Evolutionary conservation across 2,329 filamentous ascomycete genomes (phyloP).

Genomic region (Neofusicoccum laricinum): DNA sequence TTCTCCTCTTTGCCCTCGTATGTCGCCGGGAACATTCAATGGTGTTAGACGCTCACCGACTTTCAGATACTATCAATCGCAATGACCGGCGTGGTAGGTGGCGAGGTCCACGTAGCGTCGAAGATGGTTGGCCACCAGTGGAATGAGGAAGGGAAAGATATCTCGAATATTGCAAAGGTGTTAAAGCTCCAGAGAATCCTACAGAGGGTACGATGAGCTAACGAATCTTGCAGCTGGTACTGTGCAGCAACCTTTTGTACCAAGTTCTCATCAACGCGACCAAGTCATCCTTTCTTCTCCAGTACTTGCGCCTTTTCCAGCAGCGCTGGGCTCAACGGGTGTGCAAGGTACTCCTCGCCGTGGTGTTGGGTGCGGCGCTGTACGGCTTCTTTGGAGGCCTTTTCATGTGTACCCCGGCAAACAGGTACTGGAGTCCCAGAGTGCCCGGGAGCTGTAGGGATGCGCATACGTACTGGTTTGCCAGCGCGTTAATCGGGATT

Average conservation of each 20-base stretch:
- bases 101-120: slow-evolving; percentile 16
- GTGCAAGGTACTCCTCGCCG: slow-evolving; percentile 28
- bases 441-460: slow-evolving; percentile 31
- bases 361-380: slow-evolving; percentile 26
- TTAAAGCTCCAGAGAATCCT: background rate
- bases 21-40: background rate
- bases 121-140: background rate
- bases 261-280: slow-evolving; percentile 31
- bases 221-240: slow-evolving; percentile 25
- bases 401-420: slow-evolving; percentile 32
- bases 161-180: slow-evolving; percentile 17
- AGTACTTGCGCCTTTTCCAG: slow-evolving; percentile 31
- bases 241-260: slow-evolving; percentile 30
- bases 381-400: slow-evolving; percentile 34
- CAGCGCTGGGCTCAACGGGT: slow-evolving; percentile 29
- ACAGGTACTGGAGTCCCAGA: slow-evolving; percentile 31
- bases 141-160: background rate
- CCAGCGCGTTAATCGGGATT: slow-evolving; percentile 32
- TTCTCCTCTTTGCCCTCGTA: slow-evolving; percentile 28
- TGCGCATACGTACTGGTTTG: slow-evolving; percentile 28
- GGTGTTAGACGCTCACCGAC: background rate
- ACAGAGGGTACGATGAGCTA: background rate
- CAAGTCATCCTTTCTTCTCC: slow-evolving; percentile 31
- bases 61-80: slow-evolving; percentile 27
- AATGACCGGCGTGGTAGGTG: slow-evolving; percentile 26